Conservation (phyloP, 306 rosid species). For the Astragalus membranaceus region DNA sequence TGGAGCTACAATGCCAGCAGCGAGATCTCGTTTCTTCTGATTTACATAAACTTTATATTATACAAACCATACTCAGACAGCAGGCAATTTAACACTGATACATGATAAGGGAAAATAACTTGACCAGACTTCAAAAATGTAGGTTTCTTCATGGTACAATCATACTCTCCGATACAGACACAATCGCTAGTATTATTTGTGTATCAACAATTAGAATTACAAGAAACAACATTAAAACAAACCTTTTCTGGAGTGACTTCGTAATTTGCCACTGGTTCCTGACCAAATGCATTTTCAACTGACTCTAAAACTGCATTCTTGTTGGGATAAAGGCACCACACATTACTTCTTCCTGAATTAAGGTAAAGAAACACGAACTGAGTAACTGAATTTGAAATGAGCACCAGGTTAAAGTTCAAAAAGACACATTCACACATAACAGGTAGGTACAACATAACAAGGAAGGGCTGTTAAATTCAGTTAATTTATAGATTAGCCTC, state of each 20-base stretch:
- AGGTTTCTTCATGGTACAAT: not conserved
- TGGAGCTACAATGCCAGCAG: slow-evolving; percentile 3
- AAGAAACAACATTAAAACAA: not conserved
- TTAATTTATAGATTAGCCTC: not conserved
- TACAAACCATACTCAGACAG: not conserved
- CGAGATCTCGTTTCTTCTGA: not conserved
- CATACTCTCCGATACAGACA: not conserved
- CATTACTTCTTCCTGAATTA: slow-evolving; percentile 59
- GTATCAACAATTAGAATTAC: not conserved
- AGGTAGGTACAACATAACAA: slow-evolving; percentile 1
- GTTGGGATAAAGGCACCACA: slow-evolving; percentile 96
- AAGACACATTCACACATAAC: not conserved
- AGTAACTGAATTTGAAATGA: slow-evolving; percentile 1
- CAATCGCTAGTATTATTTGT: not conserved
- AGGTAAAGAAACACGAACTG: not conserved
- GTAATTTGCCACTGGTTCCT: slow-evolving; percentile 31
- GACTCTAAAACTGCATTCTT: slow-evolving; percentile 46
- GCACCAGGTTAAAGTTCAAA: not conserved
- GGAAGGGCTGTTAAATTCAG: not conserved
- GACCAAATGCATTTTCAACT: slow-evolving; percentile 62
- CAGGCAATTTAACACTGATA: not conserved
- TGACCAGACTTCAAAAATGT: not conserved
- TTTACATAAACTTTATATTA: not conserved
- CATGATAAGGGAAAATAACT: not conserved
- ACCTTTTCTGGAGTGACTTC: slow-evolving; percentile 40